These are phyloP conservation scores for Rhodotorula sp. DNA, from an alignment of 1,284 basidiomycete genomes.

Conservation along the genomic window DNA sequence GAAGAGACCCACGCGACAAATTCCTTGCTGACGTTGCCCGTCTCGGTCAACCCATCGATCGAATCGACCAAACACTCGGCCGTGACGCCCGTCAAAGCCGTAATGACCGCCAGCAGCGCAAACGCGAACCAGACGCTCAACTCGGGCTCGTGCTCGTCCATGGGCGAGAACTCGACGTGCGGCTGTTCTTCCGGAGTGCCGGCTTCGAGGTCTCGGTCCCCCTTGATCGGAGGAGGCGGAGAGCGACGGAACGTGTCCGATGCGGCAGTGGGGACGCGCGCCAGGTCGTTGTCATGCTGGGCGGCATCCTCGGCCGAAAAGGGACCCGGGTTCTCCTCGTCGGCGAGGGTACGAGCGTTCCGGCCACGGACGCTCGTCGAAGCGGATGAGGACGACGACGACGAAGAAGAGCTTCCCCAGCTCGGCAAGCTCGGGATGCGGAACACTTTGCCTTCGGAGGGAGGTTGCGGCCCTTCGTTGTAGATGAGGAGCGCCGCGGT, in stretches of 20 bases:
- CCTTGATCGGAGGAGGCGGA: not conserved
- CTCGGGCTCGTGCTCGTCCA: not conserved
- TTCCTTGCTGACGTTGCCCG: conserved; percentile 59
- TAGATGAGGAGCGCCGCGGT: conserved; percentile 36
- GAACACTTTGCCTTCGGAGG: conserved; percentile 44
- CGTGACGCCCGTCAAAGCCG: conserved; percentile 57
- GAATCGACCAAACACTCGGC: conserved; percentile 83
- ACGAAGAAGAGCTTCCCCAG: conserved; percentile 23
- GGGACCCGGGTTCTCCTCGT: not conserved
- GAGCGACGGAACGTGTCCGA: conserved; percentile 4
- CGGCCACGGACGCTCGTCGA: not conserved
- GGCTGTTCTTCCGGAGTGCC: not conserved
- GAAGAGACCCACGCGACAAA: conserved; percentile 61
- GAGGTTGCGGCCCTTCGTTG: conserved; percentile 45
- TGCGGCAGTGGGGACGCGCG: not conserved
- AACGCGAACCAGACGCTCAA: not conserved
- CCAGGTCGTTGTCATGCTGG: not conserved
- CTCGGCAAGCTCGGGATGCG: conserved; percentile 46
- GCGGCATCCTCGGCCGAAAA: not conserved
- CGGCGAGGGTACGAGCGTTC: not conserved
- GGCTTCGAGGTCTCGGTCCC: not conserved
- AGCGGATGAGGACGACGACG: not conserved
- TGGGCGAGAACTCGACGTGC: no score
- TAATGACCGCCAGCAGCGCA: not conserved
- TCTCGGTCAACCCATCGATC: conserved; percentile 64